A percentile compares a stretch with the other conserved stretches of the same genome.
phyloP scores from a whole-genome alignment of 2,329 filamentous ascomycete genomes.

The Nothophaeocryptopus gaeumannii region DNA sequence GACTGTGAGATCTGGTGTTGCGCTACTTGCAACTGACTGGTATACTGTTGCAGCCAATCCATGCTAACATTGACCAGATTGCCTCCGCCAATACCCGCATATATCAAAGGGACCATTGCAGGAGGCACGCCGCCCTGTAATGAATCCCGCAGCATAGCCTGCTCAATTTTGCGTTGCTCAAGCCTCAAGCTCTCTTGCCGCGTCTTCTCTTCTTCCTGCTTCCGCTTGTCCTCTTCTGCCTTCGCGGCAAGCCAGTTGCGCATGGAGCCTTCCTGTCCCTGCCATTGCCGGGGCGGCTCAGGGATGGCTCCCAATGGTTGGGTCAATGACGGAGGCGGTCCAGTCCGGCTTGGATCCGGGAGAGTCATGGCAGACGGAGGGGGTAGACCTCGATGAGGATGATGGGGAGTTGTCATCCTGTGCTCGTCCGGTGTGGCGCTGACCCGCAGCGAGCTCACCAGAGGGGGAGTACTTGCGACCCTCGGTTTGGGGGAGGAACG shows the following conservation, averaged over 20 bases:
- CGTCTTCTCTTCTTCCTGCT: constrained; percentile 54
- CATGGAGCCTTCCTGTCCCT: constrained; percentile 51
- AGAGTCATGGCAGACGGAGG: constrained; percentile 54
- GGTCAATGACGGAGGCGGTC: constrained; percentile 37
- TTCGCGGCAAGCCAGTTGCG: constrained; percentile 52
- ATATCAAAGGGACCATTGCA: constrained; percentile 53
- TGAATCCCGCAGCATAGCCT: constrained; percentile 53
- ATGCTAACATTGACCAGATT: constrained; percentile 48
- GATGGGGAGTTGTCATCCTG: constrained; percentile 52
- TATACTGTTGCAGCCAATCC: constrained; percentile 52
- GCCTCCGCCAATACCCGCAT: constrained; percentile 51
- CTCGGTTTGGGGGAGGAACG: constrained; percentile 42
- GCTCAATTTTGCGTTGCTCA: constrained; percentile 53
- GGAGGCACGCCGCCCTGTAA: constrained; percentile 52
- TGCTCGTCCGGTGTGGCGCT: constrained; percentile 35
- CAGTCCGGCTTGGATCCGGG: constrained; percentile 45
- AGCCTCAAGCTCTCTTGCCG: constrained; percentile 49
- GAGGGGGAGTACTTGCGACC: constrained; percentile 34
- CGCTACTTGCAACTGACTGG: constrained; percentile 42
- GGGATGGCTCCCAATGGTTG: constrained; percentile 39
- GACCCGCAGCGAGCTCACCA: constrained; percentile 41
- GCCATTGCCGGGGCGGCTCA: constrained; percentile 47
- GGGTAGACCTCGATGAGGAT: constrained; percentile 54
- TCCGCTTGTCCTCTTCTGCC: constrained; percentile 52
- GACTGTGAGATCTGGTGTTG: constrained; percentile 35